Base-by-base conservation (phyloP, 768 basidiomycete genomes). In the Amanita exitialis region DNA sequence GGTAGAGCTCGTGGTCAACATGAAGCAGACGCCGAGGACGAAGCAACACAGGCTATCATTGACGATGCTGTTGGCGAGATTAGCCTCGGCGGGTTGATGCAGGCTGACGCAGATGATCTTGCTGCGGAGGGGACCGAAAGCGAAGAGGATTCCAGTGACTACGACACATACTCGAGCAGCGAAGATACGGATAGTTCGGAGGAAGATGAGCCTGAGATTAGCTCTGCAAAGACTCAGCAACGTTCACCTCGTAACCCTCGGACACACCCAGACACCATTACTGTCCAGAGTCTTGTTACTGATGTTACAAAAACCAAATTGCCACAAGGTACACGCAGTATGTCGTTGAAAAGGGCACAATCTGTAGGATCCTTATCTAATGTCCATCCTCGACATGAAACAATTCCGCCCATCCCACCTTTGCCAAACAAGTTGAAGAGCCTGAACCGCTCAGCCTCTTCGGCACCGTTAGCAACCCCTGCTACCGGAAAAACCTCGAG, bases 11-110 rank as follows among this genome's bases (percentile, higher is more conserved):
- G 77, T 53, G 67, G 64, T 25, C 66, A 67, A 62, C 66, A 66
- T 47, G 80, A 78, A 41, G 78, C 76, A 1, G 80, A 83, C 54
- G 80, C 78, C 1, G 86, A 90, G 61, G 90, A 96, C 56, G 87
- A 92, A 60, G 86, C 85, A n/a, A 77, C 86, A 4, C 80, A 80
- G 54, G 82, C 76, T 13, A 72, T 98, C 35, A 81, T 98, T 42
- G 79, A 89, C 55, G 79, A 83, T 43, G 79, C 97, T 28, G 81
- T 93, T 46, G 77, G 76, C 15, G 90, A 91, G 59, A 74, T 98
- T 45, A 81, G 80, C 62, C 83, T 98, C 54, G 82, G 86, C 9
- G 86, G 89, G 34, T 70, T 94, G 38, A 78, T 87, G 27, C 73
- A 76, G 46, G 90, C 81, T 3, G 88, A 91, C 59, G 89, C 80